A percentile compares a stretch with the other conserved stretches of the same genome.
These are phyloP conservation scores for Ramalina intermedia DNA, from an alignment of 495 filamentous ascomycete genomes.

Conservation along the genomic window DNA sequence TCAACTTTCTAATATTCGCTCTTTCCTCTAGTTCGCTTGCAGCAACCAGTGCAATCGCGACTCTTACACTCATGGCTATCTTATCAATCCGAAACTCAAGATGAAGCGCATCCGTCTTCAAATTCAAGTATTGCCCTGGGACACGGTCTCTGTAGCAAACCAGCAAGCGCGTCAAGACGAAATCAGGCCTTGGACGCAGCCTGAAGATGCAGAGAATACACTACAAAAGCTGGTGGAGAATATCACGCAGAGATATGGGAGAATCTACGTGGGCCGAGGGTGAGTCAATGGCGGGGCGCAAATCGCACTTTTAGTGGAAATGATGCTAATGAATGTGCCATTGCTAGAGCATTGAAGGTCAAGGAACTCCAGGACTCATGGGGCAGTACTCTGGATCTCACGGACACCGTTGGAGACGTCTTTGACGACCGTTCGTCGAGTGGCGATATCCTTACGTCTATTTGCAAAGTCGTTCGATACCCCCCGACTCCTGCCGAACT, in stretches of 20 bases:
- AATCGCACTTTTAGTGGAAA: neutral
- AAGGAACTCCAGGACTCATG: constrained; percentile 9
- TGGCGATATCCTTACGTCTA: constrained; percentile 5
- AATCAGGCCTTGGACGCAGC: constrained; percentile 5
- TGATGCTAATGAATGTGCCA: neutral
- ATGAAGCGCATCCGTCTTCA: constrained; percentile 13
- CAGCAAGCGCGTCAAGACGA: constrained; percentile 4
- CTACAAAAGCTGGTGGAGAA: constrained; percentile 8
- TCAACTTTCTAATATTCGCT: neutral
- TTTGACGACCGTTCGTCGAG: constrained; percentile 12
- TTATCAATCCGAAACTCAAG: neutral
- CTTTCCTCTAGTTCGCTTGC: neutral
- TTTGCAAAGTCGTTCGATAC: constrained; percentile 9
- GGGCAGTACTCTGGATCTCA: constrained; percentile 7
- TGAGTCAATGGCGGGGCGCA: neutral
- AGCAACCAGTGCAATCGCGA: neutral
- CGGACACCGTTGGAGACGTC: constrained; percentile 9
- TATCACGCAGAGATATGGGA: constrained; percentile 4
- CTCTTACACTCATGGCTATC: neutral
- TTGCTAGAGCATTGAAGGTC: constrained; percentile 7
- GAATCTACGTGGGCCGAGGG: constrained; percentile 4
- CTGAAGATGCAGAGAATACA: constrained; percentile 5
- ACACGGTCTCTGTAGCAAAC: neutral
- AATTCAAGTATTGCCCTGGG: constrained; percentile 7
- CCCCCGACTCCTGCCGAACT: constrained; percentile 6